phyloP scores from a whole-genome alignment of 208 protist species.

The Lotmaria passim region DNA sequence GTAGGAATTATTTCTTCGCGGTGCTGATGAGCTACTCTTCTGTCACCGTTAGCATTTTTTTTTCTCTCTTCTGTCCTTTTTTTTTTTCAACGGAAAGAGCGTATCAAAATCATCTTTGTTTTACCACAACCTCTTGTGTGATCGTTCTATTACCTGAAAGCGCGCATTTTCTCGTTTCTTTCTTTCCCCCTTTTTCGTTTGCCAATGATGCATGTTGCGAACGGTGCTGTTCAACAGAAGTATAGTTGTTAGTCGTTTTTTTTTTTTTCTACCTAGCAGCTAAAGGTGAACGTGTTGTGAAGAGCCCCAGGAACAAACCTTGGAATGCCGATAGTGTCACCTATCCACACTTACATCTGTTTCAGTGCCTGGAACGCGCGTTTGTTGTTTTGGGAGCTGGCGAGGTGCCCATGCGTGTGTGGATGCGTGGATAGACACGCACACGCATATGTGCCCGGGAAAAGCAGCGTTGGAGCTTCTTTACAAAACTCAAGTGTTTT shows the following conservation, averaged over 20 bases:
- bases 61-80: conserved; percentile 6
- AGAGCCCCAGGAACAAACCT: conserved; percentile 17
- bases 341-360: too few relatives aligned
- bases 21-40: conserved; percentile 3
- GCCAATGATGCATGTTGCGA: background rate
- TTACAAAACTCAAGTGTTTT: too few relatives aligned
- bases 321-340: too few relatives aligned
- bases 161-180: background rate
- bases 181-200: background rate
- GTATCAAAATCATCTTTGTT: conserved; percentile 1
- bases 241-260: conserved; percentile 4
- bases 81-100: background rate
- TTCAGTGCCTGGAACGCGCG: too few relatives aligned
- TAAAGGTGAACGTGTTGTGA: conserved; percentile 16
- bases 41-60: conserved; percentile 32
- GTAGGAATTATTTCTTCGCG: conserved; percentile 21
- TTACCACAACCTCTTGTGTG: background rate
- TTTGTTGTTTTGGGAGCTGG: too few relatives aligned
- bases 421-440: too few relatives aligned
- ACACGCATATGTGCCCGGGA: too few relatives aligned
- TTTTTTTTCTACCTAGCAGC: conserved; percentile 21
- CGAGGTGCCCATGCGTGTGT: too few relatives aligned
- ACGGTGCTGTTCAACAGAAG: conserved; percentile 2
- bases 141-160: background rate
- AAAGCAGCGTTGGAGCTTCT: too few relatives aligned